Evolutionary conservation across 768 basidiomycete genomes (phyloP).

Genomic region (Suillus hirtellus): DNA sequence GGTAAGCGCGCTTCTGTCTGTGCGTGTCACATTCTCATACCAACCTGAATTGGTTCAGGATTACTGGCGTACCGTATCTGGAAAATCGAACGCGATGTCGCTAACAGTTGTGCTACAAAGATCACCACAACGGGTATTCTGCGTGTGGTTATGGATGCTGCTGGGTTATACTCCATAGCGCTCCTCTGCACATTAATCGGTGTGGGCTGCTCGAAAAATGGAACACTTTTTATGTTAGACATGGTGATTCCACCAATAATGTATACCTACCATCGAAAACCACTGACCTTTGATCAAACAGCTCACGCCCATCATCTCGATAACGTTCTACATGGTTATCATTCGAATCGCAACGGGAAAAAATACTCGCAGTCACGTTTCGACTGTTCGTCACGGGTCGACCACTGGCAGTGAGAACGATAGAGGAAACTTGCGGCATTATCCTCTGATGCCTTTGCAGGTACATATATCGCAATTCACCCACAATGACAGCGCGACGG

Average conservation of each 20-base stretch:
- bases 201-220: conserved; percentile 29
- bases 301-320: conserved; percentile 11
- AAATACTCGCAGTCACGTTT: too few relatives aligned
- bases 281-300: not conserved
- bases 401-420: too few relatives aligned
- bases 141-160: conserved; percentile 37
- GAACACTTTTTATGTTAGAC: conserved; percentile 37
- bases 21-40: conserved; percentile 2
- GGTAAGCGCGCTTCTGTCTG: conserved; percentile 18
- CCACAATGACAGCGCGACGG: too few relatives aligned
- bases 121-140: conserved; percentile 21
- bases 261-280: not conserved
- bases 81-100: conserved; percentile 24
- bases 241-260: conserved; percentile 26
- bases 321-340: conserved; percentile 13
- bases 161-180: conserved; percentile 38
- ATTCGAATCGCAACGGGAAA: conserved; percentile 11
- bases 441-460: too few relatives aligned
- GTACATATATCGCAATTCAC: too few relatives aligned
- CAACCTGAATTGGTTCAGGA: conserved; percentile 16
- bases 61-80: conserved; percentile 34
- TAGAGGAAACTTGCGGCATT: too few relatives aligned
- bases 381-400: too few relatives aligned
- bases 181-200: conserved; percentile 34
- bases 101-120: not conserved